Evolutionary conservation across 2,329 filamentous ascomycete genomes (phyloP), one percentile per base, ranked within the genome.

Genomic region (Fusarium equiseti): DNA sequence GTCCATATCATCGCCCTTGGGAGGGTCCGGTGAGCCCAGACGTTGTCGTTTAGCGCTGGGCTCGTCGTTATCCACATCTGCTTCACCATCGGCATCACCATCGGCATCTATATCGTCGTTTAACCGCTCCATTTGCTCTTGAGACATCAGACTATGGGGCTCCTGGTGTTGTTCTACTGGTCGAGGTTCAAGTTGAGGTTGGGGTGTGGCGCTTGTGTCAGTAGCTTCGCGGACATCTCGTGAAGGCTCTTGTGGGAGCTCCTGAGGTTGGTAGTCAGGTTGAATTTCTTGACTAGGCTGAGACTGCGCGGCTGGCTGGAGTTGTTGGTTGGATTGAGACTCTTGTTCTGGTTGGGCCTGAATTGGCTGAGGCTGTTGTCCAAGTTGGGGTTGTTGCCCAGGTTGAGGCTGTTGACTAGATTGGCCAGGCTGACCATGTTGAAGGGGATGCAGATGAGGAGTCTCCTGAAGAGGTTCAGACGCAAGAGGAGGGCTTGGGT

Each of bases 31-130:
- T 4, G 73, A 73, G 31, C 54, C 79, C 8, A 85, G 66, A 32
- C 81, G 79, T 42, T 75, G 80, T 12, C 84, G 80, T 67, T 86
- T 87, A 6, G 79, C 74, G 8, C 74, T 73, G 18, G 80, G 83
- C 54, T 81, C 78, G 6, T 82, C 78, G 22, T 80, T 77, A 6
- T 82, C 77, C n/a, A 71, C 66, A 46, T 78, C 76, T 10, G 60
- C 72, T 16, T 74, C 73, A 12, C 57, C 52, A 11, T 73, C 78
- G 12, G 73, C 78, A 8, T 82, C 78, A 15, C 80, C 77, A 9
- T 82, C 78, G 10, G 72, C 74, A 49, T 77, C 73, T 6, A 68
- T 72, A 6, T 73, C 73, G 9, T 72, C 60, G 29, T 65, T 68
- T 10, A 52, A 32, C 54, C 59, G 42, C 13, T 49, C 50, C n/a